Conservation (phyloP, 345 rosid genomes). For the Lumnitzera racemosa region DNA sequence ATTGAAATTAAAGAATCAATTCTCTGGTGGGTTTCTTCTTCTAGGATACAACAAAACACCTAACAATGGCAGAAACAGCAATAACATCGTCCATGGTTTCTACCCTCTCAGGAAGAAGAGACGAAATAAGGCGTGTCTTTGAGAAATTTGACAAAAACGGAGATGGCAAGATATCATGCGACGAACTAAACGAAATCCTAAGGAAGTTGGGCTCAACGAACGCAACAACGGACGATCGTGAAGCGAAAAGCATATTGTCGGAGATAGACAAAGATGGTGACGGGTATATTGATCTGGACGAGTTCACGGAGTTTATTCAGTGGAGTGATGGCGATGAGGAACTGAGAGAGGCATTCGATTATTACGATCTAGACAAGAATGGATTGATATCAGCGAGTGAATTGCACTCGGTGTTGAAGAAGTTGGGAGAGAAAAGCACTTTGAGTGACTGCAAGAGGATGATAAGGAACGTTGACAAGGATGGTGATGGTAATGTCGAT, state of each 20-base stretch:
- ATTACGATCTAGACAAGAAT: constrained; percentile 66
- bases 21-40: no score
- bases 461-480: constrained; percentile 74
- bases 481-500: constrained; percentile 85
- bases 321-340: constrained; percentile 22
- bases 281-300: constrained; percentile 69
- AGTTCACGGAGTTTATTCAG: constrained; percentile 45
- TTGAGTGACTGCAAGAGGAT: constrained; percentile 64
- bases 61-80: no score
- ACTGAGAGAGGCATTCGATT: constrained; percentile 66
- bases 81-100: no score
- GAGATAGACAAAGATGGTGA: constrained; percentile 89
- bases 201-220: constrained; percentile 26
- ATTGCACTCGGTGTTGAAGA: constrained; percentile 67
- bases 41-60: no score
- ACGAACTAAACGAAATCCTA: constrained; percentile 53
- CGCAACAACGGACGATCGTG: constrained; percentile 5
- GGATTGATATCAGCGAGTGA: constrained; percentile 72
- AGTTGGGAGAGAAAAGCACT: constrained; percentile 64
- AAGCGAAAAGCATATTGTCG: constrained; percentile 42
- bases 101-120: constrained; percentile 14
- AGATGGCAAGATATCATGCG: constrained; percentile 75
- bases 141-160: constrained; percentile 76
- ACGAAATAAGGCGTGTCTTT: constrained; percentile 46
- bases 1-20: no score